phyloP scores from a whole-genome alignment of 2,329 filamentous ascomycete species.

The Fusarium sp. region DNA sequence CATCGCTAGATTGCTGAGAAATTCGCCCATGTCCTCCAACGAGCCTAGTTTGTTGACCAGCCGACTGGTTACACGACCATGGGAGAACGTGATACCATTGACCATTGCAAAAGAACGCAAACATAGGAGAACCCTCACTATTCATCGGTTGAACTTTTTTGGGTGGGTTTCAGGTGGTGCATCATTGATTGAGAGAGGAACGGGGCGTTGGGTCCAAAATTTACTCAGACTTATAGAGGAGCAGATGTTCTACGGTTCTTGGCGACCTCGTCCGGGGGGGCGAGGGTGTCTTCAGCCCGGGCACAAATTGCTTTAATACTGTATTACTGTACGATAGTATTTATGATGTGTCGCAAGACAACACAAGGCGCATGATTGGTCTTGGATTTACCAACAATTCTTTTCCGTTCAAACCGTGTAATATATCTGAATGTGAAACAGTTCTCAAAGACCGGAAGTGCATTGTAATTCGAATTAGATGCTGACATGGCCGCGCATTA shows the following conservation, averaged over 20 bases:
- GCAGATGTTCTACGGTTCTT: constrained; percentile 35
- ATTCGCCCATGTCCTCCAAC: constrained; percentile 54
- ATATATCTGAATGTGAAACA: background rate
- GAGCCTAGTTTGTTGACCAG: constrained; percentile 43
- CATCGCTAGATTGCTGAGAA: constrained; percentile 53
- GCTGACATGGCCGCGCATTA: constrained; percentile 54
- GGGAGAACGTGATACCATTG: constrained; percentile 24
- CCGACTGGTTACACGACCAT: constrained; percentile 7
- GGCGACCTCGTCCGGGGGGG: constrained; percentile 49
- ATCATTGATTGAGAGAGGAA: constrained; percentile 37
- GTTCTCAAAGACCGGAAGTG: background rate
- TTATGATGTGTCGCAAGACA: constrained; percentile 47
- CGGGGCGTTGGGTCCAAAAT: constrained; percentile 48
- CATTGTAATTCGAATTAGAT: constrained; percentile 35
- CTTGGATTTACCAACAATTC: constrained; percentile 21
- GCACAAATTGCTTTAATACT: constrained; percentile 52
- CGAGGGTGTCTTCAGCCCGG: constrained; percentile 25
- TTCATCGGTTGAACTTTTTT: constrained; percentile 39
- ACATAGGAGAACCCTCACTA: constrained; percentile 32
- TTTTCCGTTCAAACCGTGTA: constrained; percentile 2
- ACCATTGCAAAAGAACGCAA: constrained; percentile 33
- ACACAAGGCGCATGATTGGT: constrained; percentile 47
- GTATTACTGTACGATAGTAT: constrained; percentile 57
- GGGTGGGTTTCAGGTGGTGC: constrained; percentile 41
- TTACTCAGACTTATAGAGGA: constrained; percentile 49